Conservation (phyloP, 352 stramenopile species). For the Pythium guiyangense region DNA sequence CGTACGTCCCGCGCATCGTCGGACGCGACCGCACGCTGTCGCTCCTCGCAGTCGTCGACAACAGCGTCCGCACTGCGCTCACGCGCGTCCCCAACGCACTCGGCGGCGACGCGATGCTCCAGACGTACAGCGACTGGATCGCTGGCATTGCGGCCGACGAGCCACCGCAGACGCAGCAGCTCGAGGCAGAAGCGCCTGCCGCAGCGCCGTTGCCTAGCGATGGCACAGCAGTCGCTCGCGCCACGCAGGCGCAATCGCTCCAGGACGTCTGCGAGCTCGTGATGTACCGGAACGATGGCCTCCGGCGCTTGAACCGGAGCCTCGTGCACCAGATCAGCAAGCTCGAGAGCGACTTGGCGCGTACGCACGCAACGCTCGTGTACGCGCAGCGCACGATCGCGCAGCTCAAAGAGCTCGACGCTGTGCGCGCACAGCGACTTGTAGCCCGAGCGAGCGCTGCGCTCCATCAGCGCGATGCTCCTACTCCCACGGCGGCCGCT, state of each 20-base stretch:
- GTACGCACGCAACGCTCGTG: constrained; percentile 4
- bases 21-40: neutral
- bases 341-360: constrained; percentile 8
- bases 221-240: neutral
- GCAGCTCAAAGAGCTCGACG: constrained; percentile 11
- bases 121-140: constrained; percentile 14
- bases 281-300: constrained; percentile 8
- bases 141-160: neutral
- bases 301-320: constrained; percentile 8
- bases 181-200: neutral
- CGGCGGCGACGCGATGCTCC: constrained; percentile 8
- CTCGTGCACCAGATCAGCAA: constrained; percentile 12
- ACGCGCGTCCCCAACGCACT: constrained; percentile 4
- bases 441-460: neutral
- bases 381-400: constrained; percentile 8
- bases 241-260: neutral
- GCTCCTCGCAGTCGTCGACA: neutral
- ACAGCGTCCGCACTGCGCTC: constrained; percentile 1
- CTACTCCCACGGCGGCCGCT: too few species aligned
- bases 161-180: neutral
- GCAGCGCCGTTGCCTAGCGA: neutral
- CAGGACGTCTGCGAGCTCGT: constrained; percentile 7
- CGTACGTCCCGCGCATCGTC: neutral
- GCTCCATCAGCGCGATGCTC: constrained; percentile 1
- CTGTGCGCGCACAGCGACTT: constrained; percentile 1